Evolutionary conservation across 1,139 yeast genomes (phyloP), one percentile per base, ranked within the genome.

Genomic region (Eremothecium coryli): DNA sequence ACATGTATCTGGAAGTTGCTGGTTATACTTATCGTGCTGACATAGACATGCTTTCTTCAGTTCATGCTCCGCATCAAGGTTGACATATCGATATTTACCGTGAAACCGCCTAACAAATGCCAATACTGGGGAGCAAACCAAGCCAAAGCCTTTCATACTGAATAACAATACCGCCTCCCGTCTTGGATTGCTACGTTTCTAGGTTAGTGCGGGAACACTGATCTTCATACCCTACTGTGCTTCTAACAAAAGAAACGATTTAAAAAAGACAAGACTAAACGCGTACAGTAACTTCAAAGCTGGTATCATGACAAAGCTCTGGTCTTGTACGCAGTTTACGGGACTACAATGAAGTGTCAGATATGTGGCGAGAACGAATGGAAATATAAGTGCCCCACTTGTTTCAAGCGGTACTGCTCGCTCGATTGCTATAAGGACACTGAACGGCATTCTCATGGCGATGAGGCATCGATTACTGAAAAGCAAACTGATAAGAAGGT

Each of bases 331-430:
- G 10, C 7, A 20, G 9, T 20, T 20, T 20, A 7, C 10, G 10
- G 7, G 21, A 10, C 29, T 9, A 4, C 10, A 27, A 27, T 31
- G n/a, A 43, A 44, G 13, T 75, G 82, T 55, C 61, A 58, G 11
- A 65, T 76, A 5, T 76, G 82, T 45, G 35, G 45, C 2, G 49
- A 34, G 2, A 45, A 53, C 2, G 58, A 57, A 26, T 60, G 71
- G 21, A 75, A 73, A 45, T 78, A 77, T 53, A 76, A 68, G 46
- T 78, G 86, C 49, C 82, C 85, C 2, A 69, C 64, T 40, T 76
- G 85, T 44, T 45, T 50, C 0, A 42, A 58, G 3, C 47, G 49
- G 24, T 68, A 68, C 52, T 79, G 88, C 46, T 73, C 82, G 0
- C 39, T 79, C 8, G 44, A 39, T 1, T 79, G 88, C 44, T 79